These are phyloP conservation scores for Schwanniomyces pseudopolymorphus DNA, from an alignment of 805 yeast species.

Conservation along the genomic window DNA sequence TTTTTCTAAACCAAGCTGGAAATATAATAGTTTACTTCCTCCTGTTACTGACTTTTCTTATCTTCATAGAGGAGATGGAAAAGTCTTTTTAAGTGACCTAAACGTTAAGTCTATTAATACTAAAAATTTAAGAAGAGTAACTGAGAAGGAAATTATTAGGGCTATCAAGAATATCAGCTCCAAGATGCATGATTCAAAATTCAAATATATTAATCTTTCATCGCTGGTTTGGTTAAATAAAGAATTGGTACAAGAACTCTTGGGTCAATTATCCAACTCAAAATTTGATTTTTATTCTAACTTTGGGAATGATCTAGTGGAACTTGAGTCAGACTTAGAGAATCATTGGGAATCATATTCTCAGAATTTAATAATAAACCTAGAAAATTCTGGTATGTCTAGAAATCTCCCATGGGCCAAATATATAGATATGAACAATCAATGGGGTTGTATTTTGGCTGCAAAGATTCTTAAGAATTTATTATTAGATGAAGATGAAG, in stretches of 20 bases:
- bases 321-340: constrained; percentile 4
- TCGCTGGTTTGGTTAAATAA: constrained; percentile 51
- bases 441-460: constrained; percentile 26
- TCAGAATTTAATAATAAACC: constrained; percentile 30
- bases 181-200: constrained; percentile 11
- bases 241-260: constrained; percentile 31
- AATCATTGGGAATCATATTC: neutral
- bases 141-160: constrained; percentile 31
- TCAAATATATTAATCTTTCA: constrained; percentile 40
- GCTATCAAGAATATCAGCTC: constrained; percentile 27
- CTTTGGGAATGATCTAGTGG: neutral
- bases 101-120: constrained; percentile 39
- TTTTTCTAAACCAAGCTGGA: constrained; percentile 29
- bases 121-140: constrained; percentile 26
- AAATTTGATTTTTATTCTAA: constrained; percentile 1
- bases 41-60: constrained; percentile 33
- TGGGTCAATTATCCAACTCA: constrained; percentile 27
- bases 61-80: constrained; percentile 28
- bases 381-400: constrained; percentile 47
- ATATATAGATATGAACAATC: constrained; percentile 22
- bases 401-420: constrained; percentile 43
- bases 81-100: constrained; percentile 39
- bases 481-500: constrained; percentile 29
- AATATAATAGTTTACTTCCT: constrained; percentile 39
- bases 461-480: constrained; percentile 30